phyloP scores from a whole-genome alignment of 2,329 filamentous ascomycete genomes.

The Phyllosticta paracitricarpa region DNA sequence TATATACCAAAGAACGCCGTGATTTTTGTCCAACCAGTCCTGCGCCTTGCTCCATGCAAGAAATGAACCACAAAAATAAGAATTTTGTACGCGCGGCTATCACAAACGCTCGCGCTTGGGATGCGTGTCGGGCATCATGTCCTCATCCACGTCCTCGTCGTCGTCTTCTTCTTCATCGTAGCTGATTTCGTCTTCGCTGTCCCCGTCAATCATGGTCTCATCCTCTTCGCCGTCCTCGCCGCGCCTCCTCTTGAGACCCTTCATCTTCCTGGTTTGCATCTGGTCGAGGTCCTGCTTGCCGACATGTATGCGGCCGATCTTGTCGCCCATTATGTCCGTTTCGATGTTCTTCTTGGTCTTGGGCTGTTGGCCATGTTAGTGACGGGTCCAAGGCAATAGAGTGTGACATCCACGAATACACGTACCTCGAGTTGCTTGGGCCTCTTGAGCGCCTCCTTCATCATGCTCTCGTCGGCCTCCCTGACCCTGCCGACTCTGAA shows the following conservation, averaged over 20 bases:
- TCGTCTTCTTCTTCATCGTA: not conserved
- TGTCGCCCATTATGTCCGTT: conserved; percentile 87
- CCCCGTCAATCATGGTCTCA: conserved; percentile 15
- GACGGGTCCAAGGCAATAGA: not conserved
- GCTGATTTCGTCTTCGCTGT: conserved; percentile 24
- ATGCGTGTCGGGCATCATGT: conserved; percentile 10
- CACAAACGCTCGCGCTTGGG: conserved; percentile 10
- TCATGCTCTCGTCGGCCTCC: conserved; percentile 66
- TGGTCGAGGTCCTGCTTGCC: conserved; percentile 79
- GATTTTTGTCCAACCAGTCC: conserved; percentile 8
- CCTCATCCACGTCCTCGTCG: conserved; percentile 16
- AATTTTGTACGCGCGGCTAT: not conserved
- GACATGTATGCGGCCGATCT: conserved; percentile 86
- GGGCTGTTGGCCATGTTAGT: conserved; percentile 28
- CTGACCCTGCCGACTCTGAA: conserved; percentile 73
- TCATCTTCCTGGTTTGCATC: conserved; percentile 97
- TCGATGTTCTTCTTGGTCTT: conserved; percentile 92
- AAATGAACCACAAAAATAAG: conserved; percentile 3
- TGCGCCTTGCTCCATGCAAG: conserved; percentile 9
- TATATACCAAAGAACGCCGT: conserved; percentile 11
- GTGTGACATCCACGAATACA: not conserved
- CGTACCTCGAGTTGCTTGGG: conserved; percentile 59
- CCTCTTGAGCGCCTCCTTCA: conserved; percentile 87
- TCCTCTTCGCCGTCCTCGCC: conserved; percentile 43
- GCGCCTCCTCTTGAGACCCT: conserved; percentile 81